These are phyloP conservation scores for Apophysomyces trapeziformis DNA, from an alignment of 371 early-diverging fungal species.

Conservation along the genomic window DNA sequence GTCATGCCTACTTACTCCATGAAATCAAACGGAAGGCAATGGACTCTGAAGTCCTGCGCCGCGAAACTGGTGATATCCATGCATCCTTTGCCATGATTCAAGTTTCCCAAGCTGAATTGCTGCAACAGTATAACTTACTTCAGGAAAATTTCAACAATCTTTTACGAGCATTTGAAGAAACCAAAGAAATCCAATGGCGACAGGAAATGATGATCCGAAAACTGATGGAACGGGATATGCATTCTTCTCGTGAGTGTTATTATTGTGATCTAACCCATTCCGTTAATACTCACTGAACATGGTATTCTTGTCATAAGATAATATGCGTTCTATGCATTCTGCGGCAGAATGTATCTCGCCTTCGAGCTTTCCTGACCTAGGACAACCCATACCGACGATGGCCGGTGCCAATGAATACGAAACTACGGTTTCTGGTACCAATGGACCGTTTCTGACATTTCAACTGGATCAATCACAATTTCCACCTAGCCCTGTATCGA, in stretches of 20 bases:
- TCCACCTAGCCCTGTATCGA: constrained; percentile 4
- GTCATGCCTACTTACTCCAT: constrained; percentile 51
- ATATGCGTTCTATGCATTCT: neutral
- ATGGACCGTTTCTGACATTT: neutral
- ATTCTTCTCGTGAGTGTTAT: constrained; percentile 2
- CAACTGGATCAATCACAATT: constrained; percentile 4
- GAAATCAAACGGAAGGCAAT: constrained; percentile 63
- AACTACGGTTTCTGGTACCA: neutral
- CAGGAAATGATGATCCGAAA: constrained; percentile 59
- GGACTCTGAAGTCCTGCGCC: constrained; percentile 72
- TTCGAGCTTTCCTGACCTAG: neutral
- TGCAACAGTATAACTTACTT: constrained; percentile 65
- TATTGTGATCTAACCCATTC: neutral
- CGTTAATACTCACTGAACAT: neutral
- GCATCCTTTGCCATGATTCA: constrained; percentile 71
- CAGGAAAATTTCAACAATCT: constrained; percentile 68
- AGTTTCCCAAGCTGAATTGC: constrained; percentile 68
- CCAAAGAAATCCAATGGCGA: constrained; percentile 58
- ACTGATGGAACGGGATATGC: constrained; percentile 26
- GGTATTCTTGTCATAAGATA: too few species aligned
- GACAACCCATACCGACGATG: neutral
- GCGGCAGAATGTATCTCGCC: constrained; percentile 10
- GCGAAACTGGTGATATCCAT: constrained; percentile 74
- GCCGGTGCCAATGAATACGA: neutral
- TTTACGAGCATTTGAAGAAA: constrained; percentile 69